Evolutionary conservation across 352 stramenopile species (phyloP), one percentile per base, ranked within the genome.

Genomic region (Phytophthora sp.): DNA sequence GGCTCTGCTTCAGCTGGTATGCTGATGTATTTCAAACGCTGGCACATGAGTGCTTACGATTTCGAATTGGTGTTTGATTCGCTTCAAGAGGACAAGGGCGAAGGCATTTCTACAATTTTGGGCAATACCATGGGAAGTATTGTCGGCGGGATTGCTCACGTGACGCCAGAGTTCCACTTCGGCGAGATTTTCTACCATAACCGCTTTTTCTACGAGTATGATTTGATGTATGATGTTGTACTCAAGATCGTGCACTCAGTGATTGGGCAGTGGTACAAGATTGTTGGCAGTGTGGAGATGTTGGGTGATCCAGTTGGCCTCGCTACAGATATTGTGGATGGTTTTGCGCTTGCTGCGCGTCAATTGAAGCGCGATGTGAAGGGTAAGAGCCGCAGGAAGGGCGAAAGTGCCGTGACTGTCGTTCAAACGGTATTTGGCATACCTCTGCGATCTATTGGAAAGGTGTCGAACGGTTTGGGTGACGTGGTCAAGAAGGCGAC

Each of bases 181-280:
- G 64, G 58, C 18, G 74, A 90, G 35, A 92, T 96, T 51, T 46
- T 76, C 46, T 91, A 90, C 69, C 61, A 73, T 24, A 91, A 94
- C 65, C 82, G 74, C 26, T 96, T 94, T 68, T 92, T 96, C 45
- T 91, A 93, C 69, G 77, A 93, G 59, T 90, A 95, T 71, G 88
- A 95, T 38, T 67, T 96, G 39, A 67, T 95, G 2, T 89, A 80
- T 44, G 82, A 87, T 23, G 86, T 95, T 13, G 61, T 94, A 7
- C 75, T 79, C 44, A 80, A 88, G 56, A 87, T 94, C 52, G 84
- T 95, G 13, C 71, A 84, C 53, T 83, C 77, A 4, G 84, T 94
- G 8, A 63, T 96, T 23, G 75, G 85, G 0, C 88, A 96, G 63
- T 96, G 88, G 88, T 96, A 96, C 72, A 95, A 94, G 63, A 92